phyloP scores from a whole-genome alignment of 1,284 basidiomycete genomes.

The Irpex rosettiformis region DNA sequence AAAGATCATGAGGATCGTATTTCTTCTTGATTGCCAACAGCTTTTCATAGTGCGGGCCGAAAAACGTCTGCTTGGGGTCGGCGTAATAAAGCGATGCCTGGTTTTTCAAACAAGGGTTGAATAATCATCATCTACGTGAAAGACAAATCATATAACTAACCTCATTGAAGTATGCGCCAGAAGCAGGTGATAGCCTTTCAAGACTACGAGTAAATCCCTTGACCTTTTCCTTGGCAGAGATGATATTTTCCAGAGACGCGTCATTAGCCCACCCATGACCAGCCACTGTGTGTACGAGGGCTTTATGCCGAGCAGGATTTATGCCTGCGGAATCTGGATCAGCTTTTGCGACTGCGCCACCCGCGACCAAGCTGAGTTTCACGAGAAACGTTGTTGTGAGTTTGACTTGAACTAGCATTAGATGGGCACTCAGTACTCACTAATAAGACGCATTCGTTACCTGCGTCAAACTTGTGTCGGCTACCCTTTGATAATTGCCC shows the following conservation, averaged over 20 bases:
- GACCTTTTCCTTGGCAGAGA: constrained; percentile 22
- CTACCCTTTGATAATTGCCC: constrained; percentile 25
- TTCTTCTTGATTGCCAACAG: constrained; percentile 39
- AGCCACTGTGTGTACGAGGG: constrained; percentile 28
- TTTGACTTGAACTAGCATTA: neutral
- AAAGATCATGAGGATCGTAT: constrained; percentile 42
- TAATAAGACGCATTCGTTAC: neutral
- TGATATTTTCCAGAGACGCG: constrained; percentile 24
- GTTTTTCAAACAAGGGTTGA: neutral
- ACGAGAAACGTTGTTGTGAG: too few species aligned
- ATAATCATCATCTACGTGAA: neutral
- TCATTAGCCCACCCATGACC: constrained; percentile 32
- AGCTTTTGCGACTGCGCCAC: constrained; percentile 35
- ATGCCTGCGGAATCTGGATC: constrained; percentile 36
- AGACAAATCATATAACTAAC: constrained; percentile 16
- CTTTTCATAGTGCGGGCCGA: constrained; percentile 37
- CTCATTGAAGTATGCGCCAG: constrained; percentile 42
- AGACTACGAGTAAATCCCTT: constrained; percentile 26
- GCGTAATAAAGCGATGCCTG: constrained; percentile 39
- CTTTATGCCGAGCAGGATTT: constrained; percentile 41
- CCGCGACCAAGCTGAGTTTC: constrained; percentile 35
- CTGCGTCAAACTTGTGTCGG: constrained; percentile 25
- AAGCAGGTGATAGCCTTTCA: constrained; percentile 24
- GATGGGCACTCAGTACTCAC: neutral
- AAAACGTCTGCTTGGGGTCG: constrained; percentile 38